Evolutionary conservation across 805 yeast species (phyloP).

Genomic region (Pichia phayaonensis): DNA sequence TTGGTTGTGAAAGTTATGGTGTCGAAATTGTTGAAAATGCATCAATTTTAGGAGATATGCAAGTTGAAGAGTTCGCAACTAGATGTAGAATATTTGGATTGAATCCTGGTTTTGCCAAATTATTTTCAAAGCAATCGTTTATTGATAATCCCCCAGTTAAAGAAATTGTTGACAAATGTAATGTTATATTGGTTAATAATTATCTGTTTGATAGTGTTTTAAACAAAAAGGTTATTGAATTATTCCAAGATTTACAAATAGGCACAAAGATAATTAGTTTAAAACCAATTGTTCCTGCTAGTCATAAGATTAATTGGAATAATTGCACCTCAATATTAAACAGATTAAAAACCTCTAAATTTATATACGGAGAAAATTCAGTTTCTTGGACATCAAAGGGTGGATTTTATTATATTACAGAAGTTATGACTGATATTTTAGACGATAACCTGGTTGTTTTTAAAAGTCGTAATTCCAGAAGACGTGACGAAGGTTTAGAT

Average conservation of each 20-base stretch:
- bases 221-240: constrained; percentile 54
- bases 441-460: constrained; percentile 27
- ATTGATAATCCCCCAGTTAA: constrained; percentile 54
- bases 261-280: constrained; percentile 78
- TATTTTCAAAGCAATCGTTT: constrained; percentile 65
- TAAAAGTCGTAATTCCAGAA: constrained; percentile 20
- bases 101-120: constrained; percentile 43
- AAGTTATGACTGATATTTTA: constrained; percentile 39
- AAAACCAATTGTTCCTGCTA: constrained; percentile 70
- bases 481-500: constrained; percentile 13
- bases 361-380: constrained; percentile 56
- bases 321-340: constrained; percentile 52
- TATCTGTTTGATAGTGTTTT: constrained; percentile 74
- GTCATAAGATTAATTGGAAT: constrained; percentile 55
- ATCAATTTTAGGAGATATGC: constrained; percentile 55
- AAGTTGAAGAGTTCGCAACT: constrained; percentile 47
- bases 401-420: constrained; percentile 69
- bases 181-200: constrained; percentile 74
- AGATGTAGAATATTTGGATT: constrained; percentile 62
- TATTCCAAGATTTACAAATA: constrained; percentile 55
- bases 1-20: constrained; percentile 79
- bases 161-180: constrained; percentile 48
- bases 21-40: constrained; percentile 87
- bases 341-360: constrained; percentile 54
- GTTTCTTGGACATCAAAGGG: constrained; percentile 91